Evolutionary conservation across 1,139 yeast genomes (phyloP), one percentile per base, ranked within the genome.

Genomic region (Sugiyamaella grinbergsii): DNA sequence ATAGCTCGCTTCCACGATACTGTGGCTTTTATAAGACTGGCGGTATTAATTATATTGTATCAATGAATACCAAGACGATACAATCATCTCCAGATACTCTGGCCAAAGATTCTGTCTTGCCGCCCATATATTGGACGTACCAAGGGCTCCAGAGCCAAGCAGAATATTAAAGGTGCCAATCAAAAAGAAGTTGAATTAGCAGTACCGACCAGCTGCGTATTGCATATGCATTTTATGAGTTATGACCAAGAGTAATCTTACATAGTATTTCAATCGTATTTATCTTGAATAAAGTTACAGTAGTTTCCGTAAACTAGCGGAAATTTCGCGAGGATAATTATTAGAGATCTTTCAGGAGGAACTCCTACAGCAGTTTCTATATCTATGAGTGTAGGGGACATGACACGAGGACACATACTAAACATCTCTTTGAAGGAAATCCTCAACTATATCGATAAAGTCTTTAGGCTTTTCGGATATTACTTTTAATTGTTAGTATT

Each of bases 381-480:
- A 20, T 36, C 23, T 22, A 36, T 20, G 22, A 29, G 13, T 29
- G 13, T 16, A 29, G 15, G 15, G 4, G 15, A 10, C 5, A 29
- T 29, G 13, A 29, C 15, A 5, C 11, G 11, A 10, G 13, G 15
- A 29, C 32, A 11, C 13, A 22, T 19, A 36, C 46, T 42, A 31
- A 11, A 6, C 29, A 29, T 41, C 51, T 15, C 34, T n/a, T 24
- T 19, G 15, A 8, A 42, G 34, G 26, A 59, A 60, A 19, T 60
- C 64, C 45, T 57, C 47, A 33, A 56, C 54, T 16, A 51, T 37
- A 2, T 31, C n/a, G 8, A 59, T 31, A 36, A 63, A 63, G 45
- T 62, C 66, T 15, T 57, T 54, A 6, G 67, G 67, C 40, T 62
- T 60, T 42, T 63, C 66, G 1, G 63, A 54, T 44, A 62, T 63